Conservation (phyloP, 805 yeast genomes). For the Lachancea nothofagi region DNA sequence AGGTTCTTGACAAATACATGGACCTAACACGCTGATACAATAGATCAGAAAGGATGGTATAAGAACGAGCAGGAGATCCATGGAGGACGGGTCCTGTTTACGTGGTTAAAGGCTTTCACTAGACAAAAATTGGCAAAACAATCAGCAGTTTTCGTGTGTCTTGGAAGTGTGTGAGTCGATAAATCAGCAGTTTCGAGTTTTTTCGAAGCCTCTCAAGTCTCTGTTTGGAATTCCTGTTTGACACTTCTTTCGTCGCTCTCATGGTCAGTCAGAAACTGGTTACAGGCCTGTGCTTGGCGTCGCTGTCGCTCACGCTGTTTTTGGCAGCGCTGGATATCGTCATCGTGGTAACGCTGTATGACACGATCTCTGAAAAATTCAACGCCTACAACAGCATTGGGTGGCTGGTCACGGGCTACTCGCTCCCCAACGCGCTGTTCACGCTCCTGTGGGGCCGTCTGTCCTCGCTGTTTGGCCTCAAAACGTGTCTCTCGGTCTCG, state of each 20-base stretch:
- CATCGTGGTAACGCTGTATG: slow-evolving; percentile 47
- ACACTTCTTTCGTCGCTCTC: background rate
- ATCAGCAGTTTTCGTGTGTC: too few species aligned
- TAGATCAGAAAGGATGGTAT: too few species aligned
- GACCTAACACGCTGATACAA: too few species aligned
- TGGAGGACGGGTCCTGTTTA: too few species aligned
- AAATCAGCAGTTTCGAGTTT: too few species aligned
- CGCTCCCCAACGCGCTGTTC: slow-evolving; percentile 48
- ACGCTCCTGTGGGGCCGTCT: slow-evolving; percentile 59
- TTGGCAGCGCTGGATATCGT: slow-evolving; percentile 52
- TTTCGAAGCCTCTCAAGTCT: too few species aligned
- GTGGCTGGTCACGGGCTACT: slow-evolving; percentile 54
- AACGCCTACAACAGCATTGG: slow-evolving; percentile 46
- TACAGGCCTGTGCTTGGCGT: slow-evolving; percentile 8
- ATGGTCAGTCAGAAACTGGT: background rate
- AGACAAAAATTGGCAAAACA: too few species aligned
- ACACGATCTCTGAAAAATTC: slow-evolving; percentile 46
- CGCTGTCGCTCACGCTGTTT: slow-evolving; percentile 24
- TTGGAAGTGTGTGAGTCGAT: too few species aligned
- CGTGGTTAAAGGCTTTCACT: too few species aligned
- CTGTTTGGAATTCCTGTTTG: background rate
- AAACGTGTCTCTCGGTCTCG: slow-evolving; percentile 45
- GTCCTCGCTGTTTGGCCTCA: slow-evolving; percentile 58
- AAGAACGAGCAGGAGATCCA: too few species aligned
- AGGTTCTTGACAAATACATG: too few species aligned